phyloP scores from a whole-genome alignment of 768 basidiomycete genomes.

The Suillus subalutaceus region DNA sequence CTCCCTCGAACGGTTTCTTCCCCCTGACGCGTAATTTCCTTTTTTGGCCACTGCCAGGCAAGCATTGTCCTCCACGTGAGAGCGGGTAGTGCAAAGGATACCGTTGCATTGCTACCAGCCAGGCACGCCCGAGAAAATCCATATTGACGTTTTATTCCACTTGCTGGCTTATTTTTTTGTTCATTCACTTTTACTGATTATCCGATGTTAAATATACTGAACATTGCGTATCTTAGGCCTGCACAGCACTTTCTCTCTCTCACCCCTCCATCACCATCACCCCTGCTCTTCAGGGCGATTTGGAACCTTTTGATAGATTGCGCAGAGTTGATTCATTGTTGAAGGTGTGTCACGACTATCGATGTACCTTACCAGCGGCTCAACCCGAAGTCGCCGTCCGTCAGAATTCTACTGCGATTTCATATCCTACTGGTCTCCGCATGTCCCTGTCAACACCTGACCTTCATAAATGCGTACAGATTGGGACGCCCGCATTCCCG shows the following conservation, averaged over 20 bases:
- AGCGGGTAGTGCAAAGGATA: not conserved
- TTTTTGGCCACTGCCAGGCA: slow-evolving; percentile 10
- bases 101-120: slow-evolving; percentile 8
- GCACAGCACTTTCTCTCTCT: slow-evolving; percentile 54
- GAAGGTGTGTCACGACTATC: slow-evolving; percentile 27
- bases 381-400: slow-evolving; percentile 8
- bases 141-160: not conserved
- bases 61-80: slow-evolving; percentile 20
- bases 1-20: not conserved
- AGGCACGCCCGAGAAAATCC: not conserved
- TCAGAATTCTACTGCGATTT: slow-evolving; percentile 16
- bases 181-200: slow-evolving; percentile 21
- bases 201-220: slow-evolving; percentile 19
- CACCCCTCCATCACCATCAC: slow-evolving; percentile 47
- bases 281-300: slow-evolving; percentile 63
- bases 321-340: slow-evolving; percentile 42
- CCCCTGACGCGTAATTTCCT: slow-evolving; percentile 14
- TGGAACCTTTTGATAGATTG: slow-evolving; percentile 63
- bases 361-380: slow-evolving; percentile 24
- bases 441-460: slow-evolving; percentile 39
- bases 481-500: slow-evolving; percentile 10
- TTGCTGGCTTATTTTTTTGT: slow-evolving; percentile 13
- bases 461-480: slow-evolving; percentile 27
- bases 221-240: slow-evolving; percentile 46
- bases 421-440: slow-evolving; percentile 26